Base-by-base conservation (phyloP, 768 basidiomycete genomes). In the Chlorophyllum brunneum region DNA sequence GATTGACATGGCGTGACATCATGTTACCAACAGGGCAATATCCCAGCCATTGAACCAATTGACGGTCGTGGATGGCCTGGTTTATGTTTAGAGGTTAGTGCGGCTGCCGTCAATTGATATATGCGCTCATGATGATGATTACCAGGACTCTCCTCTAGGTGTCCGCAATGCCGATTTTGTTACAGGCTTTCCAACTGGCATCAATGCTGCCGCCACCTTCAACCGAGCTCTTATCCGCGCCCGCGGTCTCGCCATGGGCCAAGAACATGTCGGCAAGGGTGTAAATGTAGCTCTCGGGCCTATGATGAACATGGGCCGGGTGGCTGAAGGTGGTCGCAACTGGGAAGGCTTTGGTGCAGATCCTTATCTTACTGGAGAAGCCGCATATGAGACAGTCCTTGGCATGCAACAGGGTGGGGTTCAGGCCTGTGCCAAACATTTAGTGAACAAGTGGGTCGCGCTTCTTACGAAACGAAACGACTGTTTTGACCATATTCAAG, bases 321-420 rank as follows among this genome's bases (percentile, higher is more conserved):
- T 85, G 16, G 83, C 88, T 2, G 74, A 80, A 57, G 91, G 87
- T 5, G 94, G 94, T 15, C 75, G 94, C 24, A 92, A 94, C 67
- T 95, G 92, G 90, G 94, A 95, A 74, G 92, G 91, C n/a, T 94
- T 93, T 53, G 92, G 93, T 26, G 91, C 80, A 8, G 94, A 97
- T 65, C 94, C 94, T 0, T 95, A 82, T 70, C 71, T 95, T 13
- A 61, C 80, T n/a, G 92, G 94, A 10, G 91, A 90, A 62, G 73
- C 75, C 1, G 79, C 84, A 3, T 86, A 83, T 51, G 88, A 92
- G 66, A 95, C 92, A 0, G 80, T 95, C 48, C 69, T 88, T 15
- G 93, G 93, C 5, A 67, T 95, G 70, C 93, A 97, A 62, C 60
- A 70, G 20, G 77, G 69, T 7, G 93, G 93, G 33, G 87, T 93